These are phyloP conservation scores for Ampelomyces quisqualis DNA, from an alignment of 2,329 filamentous ascomycete species.

Conservation along the genomic window DNA sequence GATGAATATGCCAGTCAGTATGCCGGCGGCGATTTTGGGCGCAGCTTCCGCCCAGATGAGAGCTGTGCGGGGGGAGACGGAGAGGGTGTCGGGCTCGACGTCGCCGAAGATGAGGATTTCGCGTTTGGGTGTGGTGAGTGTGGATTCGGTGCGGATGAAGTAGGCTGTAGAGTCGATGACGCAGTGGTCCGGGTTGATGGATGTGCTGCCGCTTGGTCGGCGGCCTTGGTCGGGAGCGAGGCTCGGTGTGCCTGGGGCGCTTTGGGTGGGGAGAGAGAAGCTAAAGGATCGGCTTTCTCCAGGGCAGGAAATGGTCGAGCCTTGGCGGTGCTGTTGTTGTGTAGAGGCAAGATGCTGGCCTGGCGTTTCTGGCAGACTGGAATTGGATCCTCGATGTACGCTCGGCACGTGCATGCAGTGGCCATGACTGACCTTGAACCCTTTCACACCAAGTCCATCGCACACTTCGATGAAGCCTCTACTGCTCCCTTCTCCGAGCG, in stretches of 20 bases:
- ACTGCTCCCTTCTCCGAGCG: slow-evolving; percentile 75
- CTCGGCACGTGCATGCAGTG: slow-evolving; percentile 70
- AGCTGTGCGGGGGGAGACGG: slow-evolving; percentile 76
- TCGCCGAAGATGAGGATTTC: slow-evolving; percentile 95
- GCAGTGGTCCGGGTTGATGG: slow-evolving; percentile 50
- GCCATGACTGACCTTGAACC: slow-evolving; percentile 85
- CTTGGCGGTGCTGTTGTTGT: slow-evolving; percentile 23
- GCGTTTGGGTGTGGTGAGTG: slow-evolving; percentile 33
- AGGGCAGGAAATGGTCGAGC: slow-evolving; percentile 14
- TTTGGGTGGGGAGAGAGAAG: slow-evolving; percentile 38
- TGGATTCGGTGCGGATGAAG: slow-evolving; percentile 75
- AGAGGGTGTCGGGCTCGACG: slow-evolving; percentile 87
- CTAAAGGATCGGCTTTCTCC: slow-evolving; percentile 40
- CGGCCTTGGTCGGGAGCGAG: slow-evolving; percentile 24
- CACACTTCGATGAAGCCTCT: slow-evolving; percentile 86
- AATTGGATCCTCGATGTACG: slow-evolving; percentile 48
- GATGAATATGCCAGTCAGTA: slow-evolving; percentile 81
- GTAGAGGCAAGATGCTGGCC: slow-evolving; percentile 24
- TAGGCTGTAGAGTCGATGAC: slow-evolving; percentile 89
- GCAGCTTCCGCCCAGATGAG: slow-evolving; percentile 86
- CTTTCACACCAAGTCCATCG: slow-evolving; percentile 84
- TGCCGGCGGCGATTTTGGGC: slow-evolving; percentile 72
- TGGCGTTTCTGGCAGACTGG: slow-evolving; percentile 43
- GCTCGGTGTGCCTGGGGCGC: slow-evolving; percentile 40
- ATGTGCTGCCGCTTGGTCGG: slow-evolving; percentile 14